Conservation (phyloP, 1,284 basidiomycete species). For the Austroboletus niveus region DNA sequence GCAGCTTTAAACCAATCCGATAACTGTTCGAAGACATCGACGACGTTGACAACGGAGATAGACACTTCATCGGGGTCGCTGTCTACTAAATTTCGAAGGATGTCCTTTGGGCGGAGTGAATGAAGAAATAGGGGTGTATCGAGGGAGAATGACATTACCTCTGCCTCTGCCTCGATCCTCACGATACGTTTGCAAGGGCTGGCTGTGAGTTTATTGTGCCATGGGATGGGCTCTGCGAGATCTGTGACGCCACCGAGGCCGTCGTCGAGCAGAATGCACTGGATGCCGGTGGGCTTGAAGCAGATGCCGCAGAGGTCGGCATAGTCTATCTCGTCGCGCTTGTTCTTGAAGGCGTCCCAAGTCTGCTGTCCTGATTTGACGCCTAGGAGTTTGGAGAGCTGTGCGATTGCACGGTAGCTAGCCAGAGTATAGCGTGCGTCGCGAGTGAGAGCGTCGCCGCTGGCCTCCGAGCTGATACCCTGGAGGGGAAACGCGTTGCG, state of each 20-base stretch:
- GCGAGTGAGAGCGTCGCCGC: slow-evolving; percentile 45
- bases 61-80: slow-evolving; percentile 5
- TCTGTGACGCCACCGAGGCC: slow-evolving; percentile 51
- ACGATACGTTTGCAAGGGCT: slow-evolving; percentile 59
- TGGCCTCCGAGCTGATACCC: slow-evolving; percentile 63
- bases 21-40: slow-evolving; percentile 35
- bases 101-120: slow-evolving; percentile 26
- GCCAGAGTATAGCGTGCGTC: slow-evolving; percentile 58
- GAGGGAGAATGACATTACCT: slow-evolving; percentile 44
- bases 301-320: slow-evolving; percentile 52
- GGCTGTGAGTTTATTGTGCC: slow-evolving; percentile 60
- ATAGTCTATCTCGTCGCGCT: slow-evolving; percentile 46
- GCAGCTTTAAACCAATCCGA: slow-evolving; percentile 29
- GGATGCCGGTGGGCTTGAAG: slow-evolving; percentile 53
- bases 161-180: slow-evolving; percentile 64
- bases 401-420: slow-evolving; percentile 51
- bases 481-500: slow-evolving; percentile 54
- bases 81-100: slow-evolving; percentile 34
- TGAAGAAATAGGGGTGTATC: slow-evolving; percentile 8
- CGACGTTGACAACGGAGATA: slow-evolving; percentile 18
- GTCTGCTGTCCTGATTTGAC: slow-evolving; percentile 37
- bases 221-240: slow-evolving; percentile 48
- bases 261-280: slow-evolving; percentile 70
- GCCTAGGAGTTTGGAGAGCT: slow-evolving; percentile 51
- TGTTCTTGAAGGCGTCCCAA: slow-evolving; percentile 59